phyloP scores from a whole-genome alignment of 139 green algal species.

The Auxenochlorella pyrenoidosa region DNA sequence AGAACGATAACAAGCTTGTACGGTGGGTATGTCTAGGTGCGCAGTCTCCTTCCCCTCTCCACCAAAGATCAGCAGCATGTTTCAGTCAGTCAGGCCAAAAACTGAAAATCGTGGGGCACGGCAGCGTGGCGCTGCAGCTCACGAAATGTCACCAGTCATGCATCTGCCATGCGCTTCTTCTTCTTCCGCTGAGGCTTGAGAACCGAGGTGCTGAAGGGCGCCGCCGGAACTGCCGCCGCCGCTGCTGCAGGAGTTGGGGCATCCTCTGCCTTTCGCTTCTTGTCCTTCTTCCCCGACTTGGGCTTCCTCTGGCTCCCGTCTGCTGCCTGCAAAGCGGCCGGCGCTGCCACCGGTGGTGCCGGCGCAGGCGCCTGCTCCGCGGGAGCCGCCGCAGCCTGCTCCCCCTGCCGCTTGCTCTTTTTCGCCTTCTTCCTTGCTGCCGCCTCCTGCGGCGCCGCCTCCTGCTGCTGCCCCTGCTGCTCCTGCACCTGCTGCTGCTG shows the following conservation, averaged over 20 bases:
- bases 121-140: not conserved
- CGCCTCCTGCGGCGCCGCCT: not conserved
- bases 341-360: not conserved
- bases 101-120: not conserved
- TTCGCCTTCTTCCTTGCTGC: not conserved
- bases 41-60: too few species aligned
- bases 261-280: constrained; percentile 2
- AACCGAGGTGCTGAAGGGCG: not conserved
- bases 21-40: too few species aligned
- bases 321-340: not conserved
- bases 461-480: not conserved
- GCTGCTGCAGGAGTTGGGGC: not conserved
- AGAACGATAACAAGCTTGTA: too few species aligned
- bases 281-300: not conserved
- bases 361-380: constrained; percentile 14
- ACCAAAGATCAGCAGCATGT: not conserved
- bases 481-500: constrained; percentile 24
- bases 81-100: not conserved
- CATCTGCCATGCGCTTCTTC: not conserved
- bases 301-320: not conserved
- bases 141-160: not conserved
- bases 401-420: constrained; percentile 13
- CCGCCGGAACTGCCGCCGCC: not conserved
- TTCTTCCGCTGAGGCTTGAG: constrained; percentile 33
- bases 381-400: not conserved